These are phyloP conservation scores for Phaeosphaeriaceae sp. DNA, from an alignment of 2,329 filamentous ascomycete species.

Conservation along the genomic window DNA sequence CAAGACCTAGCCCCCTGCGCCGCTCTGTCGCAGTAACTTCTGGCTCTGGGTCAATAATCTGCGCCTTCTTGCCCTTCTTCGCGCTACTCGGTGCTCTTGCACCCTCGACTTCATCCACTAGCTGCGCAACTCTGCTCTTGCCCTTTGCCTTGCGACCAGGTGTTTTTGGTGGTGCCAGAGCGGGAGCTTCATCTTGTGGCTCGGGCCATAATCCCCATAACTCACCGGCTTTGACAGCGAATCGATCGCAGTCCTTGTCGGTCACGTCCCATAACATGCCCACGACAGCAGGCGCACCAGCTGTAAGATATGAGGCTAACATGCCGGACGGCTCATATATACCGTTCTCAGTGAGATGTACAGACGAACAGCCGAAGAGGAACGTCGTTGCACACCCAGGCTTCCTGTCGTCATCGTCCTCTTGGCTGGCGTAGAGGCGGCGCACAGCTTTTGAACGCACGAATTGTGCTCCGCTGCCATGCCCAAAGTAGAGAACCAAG, in stretches of 20 bases:
- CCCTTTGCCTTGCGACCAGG: constrained; percentile 37
- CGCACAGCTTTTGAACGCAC: constrained; percentile 85
- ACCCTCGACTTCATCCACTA: constrained; percentile 34
- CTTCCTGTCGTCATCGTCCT: constrained; percentile 19
- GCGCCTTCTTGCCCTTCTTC: constrained; percentile 34
- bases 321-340: constrained; percentile 87
- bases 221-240: constrained; percentile 79
- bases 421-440: constrained; percentile 65
- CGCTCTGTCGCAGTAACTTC: constrained; percentile 23
- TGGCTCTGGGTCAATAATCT: constrained; percentile 33
- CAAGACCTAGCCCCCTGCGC: constrained; percentile 58
- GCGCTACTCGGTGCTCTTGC: constrained; percentile 21
- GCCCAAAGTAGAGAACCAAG: constrained; percentile 91
- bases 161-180: constrained; percentile 25
- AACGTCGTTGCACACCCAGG: constrained; percentile 76
- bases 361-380: constrained; percentile 94
- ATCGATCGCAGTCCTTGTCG: constrained; percentile 95
- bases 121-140: constrained; percentile 35
- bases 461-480: constrained; percentile 94
- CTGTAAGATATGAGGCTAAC: constrained; percentile 89
- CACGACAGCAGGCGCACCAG: constrained; percentile 79
- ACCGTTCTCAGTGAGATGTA: constrained; percentile 78
- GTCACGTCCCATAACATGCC: constrained; percentile 98
- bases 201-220: constrained; percentile 78
- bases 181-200: constrained; percentile 41